Conservation (phyloP, 2,329 filamentous ascomycete genomes). For the Diplodia intermedia region DNA sequence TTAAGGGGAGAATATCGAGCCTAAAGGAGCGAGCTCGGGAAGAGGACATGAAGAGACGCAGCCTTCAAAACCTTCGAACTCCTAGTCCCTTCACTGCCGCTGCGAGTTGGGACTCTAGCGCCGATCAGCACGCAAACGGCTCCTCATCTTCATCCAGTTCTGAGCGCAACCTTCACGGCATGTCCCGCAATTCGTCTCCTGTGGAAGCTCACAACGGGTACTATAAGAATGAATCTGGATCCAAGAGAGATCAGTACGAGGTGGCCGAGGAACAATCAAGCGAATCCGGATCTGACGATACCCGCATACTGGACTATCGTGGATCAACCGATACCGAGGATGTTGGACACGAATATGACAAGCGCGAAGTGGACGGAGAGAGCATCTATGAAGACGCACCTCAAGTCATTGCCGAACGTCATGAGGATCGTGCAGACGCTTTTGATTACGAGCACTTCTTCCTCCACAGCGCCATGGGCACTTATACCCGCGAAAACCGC, state of each 20-base stretch:
- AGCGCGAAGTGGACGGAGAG: slow-evolving; percentile 46
- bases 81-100: slow-evolving; percentile 78
- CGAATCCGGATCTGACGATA: slow-evolving; percentile 25
- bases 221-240: background rate
- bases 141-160: slow-evolving; percentile 21
- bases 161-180: slow-evolving; percentile 20
- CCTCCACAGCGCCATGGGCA: slow-evolving; percentile 88
- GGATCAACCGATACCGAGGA: slow-evolving; percentile 44
- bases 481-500: slow-evolving; percentile 65
- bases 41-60: slow-evolving; percentile 78
- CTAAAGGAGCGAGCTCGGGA: slow-evolving; percentile 79
- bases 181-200: background rate
- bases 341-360: slow-evolving; percentile 44
- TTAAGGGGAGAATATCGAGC: slow-evolving; percentile 84
- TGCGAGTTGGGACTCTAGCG: slow-evolving; percentile 64
- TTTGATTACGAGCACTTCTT: slow-evolving; percentile 98
- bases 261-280: slow-evolving; percentile 37
- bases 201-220: slow-evolving; percentile 9
- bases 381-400: slow-evolving; percentile 30
- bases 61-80: slow-evolving; percentile 75
- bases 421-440: slow-evolving; percentile 92
- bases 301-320: slow-evolving; percentile 31
- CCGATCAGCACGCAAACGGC: slow-evolving; percentile 40
- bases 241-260: slow-evolving; percentile 39
- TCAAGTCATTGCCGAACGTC: slow-evolving; percentile 59